phyloP scores from a whole-genome alignment of 805 yeast genomes.

The Saturnispora besseyi region DNA sequence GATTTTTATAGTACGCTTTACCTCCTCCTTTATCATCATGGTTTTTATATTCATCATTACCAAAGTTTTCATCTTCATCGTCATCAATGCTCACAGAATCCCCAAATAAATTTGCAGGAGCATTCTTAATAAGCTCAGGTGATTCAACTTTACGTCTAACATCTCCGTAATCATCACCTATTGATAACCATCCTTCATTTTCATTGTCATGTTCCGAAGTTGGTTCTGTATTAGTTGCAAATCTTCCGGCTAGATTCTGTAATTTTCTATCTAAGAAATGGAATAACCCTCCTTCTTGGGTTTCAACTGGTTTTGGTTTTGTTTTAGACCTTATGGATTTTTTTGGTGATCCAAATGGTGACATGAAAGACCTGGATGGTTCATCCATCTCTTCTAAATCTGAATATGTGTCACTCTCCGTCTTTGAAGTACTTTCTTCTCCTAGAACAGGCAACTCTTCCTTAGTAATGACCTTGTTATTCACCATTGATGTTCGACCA shows the following conservation, averaged over 20 bases:
- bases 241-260: conserved; percentile 5
- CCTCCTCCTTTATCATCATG: not conserved
- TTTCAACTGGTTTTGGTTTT: not conserved
- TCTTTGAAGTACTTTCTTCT: not conserved
- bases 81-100: conserved; percentile 25
- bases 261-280: conserved; percentile 6
- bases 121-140: conserved; percentile 14
- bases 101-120: conserved; percentile 18
- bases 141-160: conserved; percentile 17
- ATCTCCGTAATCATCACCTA: conserved; percentile 4
- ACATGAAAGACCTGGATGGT: not conserved
- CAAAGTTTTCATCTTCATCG: conserved; percentile 12
- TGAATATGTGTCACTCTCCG: not conserved
- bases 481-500: not conserved
- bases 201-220: not conserved
- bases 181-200: conserved; percentile 1
- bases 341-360: not conserved
- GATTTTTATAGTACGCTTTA: not conserved
- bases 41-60: not conserved
- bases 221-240: not conserved
- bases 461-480: not conserved
- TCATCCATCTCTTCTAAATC: not conserved
- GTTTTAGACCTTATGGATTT: not conserved
- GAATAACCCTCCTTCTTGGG: conserved; percentile 2
- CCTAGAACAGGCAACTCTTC: conserved; percentile 11